phyloP scores from a whole-genome alignment of 805 yeast species.

The Candida krabiensis region DNA sequence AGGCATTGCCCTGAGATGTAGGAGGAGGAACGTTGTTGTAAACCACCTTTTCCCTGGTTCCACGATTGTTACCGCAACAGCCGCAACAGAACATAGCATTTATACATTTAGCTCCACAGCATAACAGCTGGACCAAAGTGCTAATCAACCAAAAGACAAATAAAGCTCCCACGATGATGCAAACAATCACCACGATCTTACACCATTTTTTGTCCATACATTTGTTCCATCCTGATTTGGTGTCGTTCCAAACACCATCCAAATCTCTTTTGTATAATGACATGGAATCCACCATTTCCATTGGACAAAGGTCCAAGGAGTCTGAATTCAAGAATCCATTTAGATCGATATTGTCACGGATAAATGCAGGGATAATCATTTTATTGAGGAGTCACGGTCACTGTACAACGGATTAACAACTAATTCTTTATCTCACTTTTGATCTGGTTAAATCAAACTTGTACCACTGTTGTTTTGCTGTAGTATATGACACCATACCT shows the following conservation, averaged over 20 bases:
- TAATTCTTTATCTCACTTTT: no score
- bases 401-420: no score
- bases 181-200: constrained; percentile 74
- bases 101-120: constrained; percentile 56
- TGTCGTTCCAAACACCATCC: constrained; percentile 5
- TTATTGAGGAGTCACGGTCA: no score
- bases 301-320: constrained; percentile 21
- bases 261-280: constrained; percentile 18
- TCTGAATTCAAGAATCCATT: constrained; percentile 2
- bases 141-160: constrained; percentile 56
- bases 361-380: constrained; percentile 22
- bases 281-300: constrained; percentile 14
- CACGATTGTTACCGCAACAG: constrained; percentile 32
- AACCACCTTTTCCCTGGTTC: constrained; percentile 11
- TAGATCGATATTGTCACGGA: constrained; percentile 19
- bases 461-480: no score
- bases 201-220: constrained; percentile 79
- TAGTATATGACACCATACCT: no score
- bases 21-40: constrained; percentile 21
- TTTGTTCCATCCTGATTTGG: constrained; percentile 55
- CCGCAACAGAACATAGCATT: constrained; percentile 56
- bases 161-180: constrained; percentile 58
- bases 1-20: constrained; percentile 22
- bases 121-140: constrained; percentile 53
- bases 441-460: no score